Evolutionary conservation across 352 stramenopile genomes (phyloP).

Genomic region (Blastocystis hominis): DNA sequence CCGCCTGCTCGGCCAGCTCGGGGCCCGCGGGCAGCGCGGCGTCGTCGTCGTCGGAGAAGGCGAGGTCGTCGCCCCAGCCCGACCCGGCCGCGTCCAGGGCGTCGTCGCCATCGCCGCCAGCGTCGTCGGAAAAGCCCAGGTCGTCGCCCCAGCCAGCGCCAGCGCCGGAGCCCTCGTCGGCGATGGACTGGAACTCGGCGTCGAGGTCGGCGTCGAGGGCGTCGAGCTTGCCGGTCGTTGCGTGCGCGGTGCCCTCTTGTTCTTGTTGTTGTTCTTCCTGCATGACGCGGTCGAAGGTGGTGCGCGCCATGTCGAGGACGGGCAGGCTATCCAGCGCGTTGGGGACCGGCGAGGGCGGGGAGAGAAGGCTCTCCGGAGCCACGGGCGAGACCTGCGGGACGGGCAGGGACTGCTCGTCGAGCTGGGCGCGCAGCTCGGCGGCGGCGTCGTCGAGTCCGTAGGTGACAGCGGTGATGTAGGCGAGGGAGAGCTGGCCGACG

Average conservation of each 20-base stretch:
- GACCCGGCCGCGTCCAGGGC: slow-evolving; percentile 21
- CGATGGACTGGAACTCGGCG: too few species aligned
- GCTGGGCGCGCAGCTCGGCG: slow-evolving; percentile 67
- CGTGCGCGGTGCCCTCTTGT: neutral
- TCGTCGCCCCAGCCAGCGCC: slow-evolving; percentile 66
- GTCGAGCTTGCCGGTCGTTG: neutral
- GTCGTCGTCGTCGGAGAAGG: slow-evolving; percentile 66
- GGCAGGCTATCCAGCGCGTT: slow-evolving; percentile 88
- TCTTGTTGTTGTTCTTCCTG: slow-evolving; percentile 58
- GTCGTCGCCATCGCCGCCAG: slow-evolving; percentile 58
- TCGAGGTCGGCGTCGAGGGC: neutral
- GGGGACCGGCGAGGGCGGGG: slow-evolving; percentile 59
- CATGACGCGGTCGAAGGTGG: slow-evolving; percentile 68
- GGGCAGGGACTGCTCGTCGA: slow-evolving; percentile 78
- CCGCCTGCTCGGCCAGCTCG: slow-evolving; percentile 60
- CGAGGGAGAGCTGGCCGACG: slow-evolving; percentile 84
- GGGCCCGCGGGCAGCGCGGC: neutral
- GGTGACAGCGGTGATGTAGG: slow-evolving; percentile 85
- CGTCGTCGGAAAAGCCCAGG: slow-evolving; percentile 69
- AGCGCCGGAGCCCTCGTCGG: neutral
- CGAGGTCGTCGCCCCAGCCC: slow-evolving; percentile 69
- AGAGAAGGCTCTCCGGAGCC: slow-evolving; percentile 65
- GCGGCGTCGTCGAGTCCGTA: slow-evolving; percentile 86
- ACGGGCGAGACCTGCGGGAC: slow-evolving; percentile 58
- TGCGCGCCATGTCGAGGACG: slow-evolving; percentile 81